phyloP scores from a whole-genome alignment of 179 eudicot genomes.

The Dionaea muscipula region DNA sequence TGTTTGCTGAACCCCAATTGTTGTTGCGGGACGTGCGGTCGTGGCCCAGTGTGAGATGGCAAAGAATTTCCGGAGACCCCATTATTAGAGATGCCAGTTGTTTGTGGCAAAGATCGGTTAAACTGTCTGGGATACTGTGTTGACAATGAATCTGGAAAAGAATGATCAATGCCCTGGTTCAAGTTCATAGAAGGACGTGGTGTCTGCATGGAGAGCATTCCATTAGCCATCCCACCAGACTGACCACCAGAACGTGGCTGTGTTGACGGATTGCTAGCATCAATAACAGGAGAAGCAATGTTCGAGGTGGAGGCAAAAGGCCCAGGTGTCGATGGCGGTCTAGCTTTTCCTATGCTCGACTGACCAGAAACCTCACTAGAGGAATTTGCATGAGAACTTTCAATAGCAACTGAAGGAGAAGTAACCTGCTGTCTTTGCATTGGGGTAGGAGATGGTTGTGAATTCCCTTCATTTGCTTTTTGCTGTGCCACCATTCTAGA shows the following conservation, averaged over 20 bases:
- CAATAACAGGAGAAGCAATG: conserved; percentile 23
- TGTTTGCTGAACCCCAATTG: conserved; percentile 66
- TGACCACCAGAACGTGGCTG: conserved; percentile 54
- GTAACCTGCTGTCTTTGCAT: conserved; percentile 60
- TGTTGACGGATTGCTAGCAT: conserved; percentile 23
- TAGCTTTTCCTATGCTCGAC: conserved; percentile 50
- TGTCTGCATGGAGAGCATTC: conserved; percentile 48
- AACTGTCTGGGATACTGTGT: conserved; percentile 51
- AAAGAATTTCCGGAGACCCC: conserved; percentile 30
- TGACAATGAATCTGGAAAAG: conserved; percentile 36
- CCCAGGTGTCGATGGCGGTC: conserved; percentile 45
- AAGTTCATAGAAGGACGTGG: conserved; percentile 46
- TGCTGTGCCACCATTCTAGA: conserved; percentile 69
- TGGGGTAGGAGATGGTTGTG: conserved; percentile 41
- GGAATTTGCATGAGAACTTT: conserved; percentile 68
- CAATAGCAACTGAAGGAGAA: conserved; percentile 63
- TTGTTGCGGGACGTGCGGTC: conserved; percentile 30
- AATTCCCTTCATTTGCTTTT: conserved; percentile 55
- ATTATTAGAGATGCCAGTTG: conserved; percentile 42
- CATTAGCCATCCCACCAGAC: conserved; percentile 31
- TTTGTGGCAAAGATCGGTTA: conserved; percentile 47
- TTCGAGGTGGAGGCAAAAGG: conserved; percentile 34
- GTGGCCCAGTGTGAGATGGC: conserved; percentile 41
- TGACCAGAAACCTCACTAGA: conserved; percentile 72
- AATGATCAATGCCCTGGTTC: conserved; percentile 59